Evolutionary conservation across 305 asterid genomes (phyloP).

Genomic region (Solanum hybrid): DNA sequence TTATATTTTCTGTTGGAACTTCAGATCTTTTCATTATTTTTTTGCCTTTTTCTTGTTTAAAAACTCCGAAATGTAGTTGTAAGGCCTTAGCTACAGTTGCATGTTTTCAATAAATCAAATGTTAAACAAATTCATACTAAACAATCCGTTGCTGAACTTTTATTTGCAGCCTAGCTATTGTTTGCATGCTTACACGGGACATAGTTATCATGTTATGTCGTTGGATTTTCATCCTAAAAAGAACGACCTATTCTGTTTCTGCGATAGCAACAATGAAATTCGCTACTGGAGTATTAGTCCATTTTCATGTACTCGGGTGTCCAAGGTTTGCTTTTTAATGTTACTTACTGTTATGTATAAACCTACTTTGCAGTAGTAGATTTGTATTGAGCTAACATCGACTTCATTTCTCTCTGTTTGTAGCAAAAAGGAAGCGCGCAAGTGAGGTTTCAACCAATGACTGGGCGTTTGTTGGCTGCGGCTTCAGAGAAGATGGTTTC

Average conservation of each 20-base stretch:
- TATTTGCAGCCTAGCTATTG: conserved; percentile 84
- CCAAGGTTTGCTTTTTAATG: conserved; percentile 49
- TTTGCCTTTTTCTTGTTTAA: background rate
- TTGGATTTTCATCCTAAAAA: conserved; percentile 95
- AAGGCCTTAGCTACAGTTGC: background rate
- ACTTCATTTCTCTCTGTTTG: conserved; percentile 15
- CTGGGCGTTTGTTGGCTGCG: conserved; percentile 79
- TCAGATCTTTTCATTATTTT: background rate
- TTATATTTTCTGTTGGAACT: background rate
- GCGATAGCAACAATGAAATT: conserved; percentile 78
- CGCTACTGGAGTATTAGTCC: conserved; percentile 74
- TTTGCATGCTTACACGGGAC: conserved; percentile 71
- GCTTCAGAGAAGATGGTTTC: conserved; percentile 86
- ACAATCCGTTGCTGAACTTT: conserved; percentile 10
- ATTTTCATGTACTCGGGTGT: conserved; percentile 60
- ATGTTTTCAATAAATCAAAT: background rate
- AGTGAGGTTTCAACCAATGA: conserved; percentile 84
- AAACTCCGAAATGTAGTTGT: background rate
- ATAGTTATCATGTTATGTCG: conserved; percentile 68
- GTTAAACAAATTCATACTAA: conserved; percentile 5
- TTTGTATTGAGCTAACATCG: background rate
- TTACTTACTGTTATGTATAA: background rate
- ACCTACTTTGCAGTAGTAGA: background rate
- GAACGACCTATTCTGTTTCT: conserved; percentile 80
- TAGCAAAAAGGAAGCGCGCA: conserved; percentile 94